Base-by-base conservation (phyloP, 495 filamentous ascomycete species). In the Penicillium longicatenatum region DNA sequence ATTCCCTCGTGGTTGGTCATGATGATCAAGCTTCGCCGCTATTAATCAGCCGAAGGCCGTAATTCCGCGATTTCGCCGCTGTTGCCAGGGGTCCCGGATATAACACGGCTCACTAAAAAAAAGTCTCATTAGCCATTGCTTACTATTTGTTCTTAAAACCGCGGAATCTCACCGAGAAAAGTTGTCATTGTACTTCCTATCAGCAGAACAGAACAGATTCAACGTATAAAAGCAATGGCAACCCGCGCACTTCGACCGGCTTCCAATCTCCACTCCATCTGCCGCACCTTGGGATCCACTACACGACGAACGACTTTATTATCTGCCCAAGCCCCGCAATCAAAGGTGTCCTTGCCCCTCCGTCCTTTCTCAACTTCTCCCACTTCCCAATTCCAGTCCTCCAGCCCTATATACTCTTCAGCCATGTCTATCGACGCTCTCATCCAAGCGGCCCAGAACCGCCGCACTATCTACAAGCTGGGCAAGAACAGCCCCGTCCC, bases 331-430 rank as follows among this genome's bases (percentile, higher is more conserved):
- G 39, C 43, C 58, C 54, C 60, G 54, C 46, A 49, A 57, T 21
- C 29, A 54, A 31, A 69, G 73, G 19, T 61, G 57, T 39, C 58
- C 61, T 6, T 55, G 74, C 21, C 69, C 68, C 50, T 68, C 74
- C 56, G 76, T 6, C 84, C 86, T 74, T 86, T 35, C 85, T 88
- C 50, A 82, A 76, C 87, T 82, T 88, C 57, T 79, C 73, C 79
- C 81, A 41, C 45, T 17, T 58, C 55, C 29, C 14, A 55, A 16
- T 54, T 49, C 17, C 42, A 50, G 20, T 31, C 35, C 10, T 41
- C 47, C 26, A 56, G 42, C 11, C 52, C 62, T 52, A 66, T 62
- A 52, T 24, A 17, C 24, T 5, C 4, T 6, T 26, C 26, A 26
- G 22, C 20, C 21, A 65, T 70, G 46, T 51, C 66, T 29, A 68